A percentile compares a stretch with the other conserved stretches of the same genome.
Conservation (phyloP, 139 green algal genomes). For the Coelastrella sp. region DNA sequence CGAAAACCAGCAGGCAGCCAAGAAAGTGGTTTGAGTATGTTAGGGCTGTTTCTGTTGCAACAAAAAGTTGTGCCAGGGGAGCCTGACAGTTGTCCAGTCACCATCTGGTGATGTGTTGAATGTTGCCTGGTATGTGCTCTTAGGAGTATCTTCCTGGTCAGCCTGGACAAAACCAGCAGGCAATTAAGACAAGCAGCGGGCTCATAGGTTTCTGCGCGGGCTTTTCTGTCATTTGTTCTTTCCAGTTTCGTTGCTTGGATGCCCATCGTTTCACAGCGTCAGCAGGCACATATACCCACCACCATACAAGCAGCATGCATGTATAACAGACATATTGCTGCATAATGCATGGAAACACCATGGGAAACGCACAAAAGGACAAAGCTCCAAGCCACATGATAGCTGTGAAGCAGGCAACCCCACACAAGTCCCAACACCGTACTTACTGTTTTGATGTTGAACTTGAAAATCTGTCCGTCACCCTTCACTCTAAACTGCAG, state of each 20-base stretch:
- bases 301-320: no score
- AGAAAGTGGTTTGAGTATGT: background rate
- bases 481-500: conserved; percentile 80
- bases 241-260: no score
- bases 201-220: no score
- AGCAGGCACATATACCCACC: no score
- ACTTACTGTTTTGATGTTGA: conserved; percentile 92
- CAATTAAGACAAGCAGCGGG: background rate
- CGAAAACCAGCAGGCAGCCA: background rate
- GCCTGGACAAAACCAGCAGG: conserved; percentile 48
- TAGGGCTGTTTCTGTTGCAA: conserved; percentile 49
- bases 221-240: no score
- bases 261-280: no score
- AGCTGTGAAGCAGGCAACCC: no score
- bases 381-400: no score
- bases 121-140: conserved; percentile 87
- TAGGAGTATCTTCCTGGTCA: conserved; percentile 74
- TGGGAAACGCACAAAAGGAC: no score
- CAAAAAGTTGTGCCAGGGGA: conserved; percentile 94
- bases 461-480: conserved; percentile 85
- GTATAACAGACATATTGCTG: no score
- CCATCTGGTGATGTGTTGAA: conserved; percentile 80
- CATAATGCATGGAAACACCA: no score
- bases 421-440: no score
- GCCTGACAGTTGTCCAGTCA: conserved; percentile 76